phyloP scores from a whole-genome alignment of 257 asterid genomes.

The Echium plantagineum region DNA sequence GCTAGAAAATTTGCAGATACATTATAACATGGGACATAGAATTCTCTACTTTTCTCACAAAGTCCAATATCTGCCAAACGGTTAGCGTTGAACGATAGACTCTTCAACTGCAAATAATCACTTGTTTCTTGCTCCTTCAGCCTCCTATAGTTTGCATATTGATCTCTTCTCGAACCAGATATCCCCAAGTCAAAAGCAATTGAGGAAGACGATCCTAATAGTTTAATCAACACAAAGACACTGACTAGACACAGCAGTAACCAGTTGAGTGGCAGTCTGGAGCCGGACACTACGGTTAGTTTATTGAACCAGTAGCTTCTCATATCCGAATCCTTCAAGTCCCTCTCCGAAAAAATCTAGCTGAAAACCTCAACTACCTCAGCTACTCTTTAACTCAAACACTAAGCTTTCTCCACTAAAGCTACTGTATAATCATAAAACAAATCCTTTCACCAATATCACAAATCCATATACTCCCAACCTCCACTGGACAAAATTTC shows the following conservation, averaged over 20 bases:
- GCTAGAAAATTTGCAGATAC: slow-evolving; percentile 65
- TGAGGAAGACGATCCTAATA: slow-evolving; percentile 60
- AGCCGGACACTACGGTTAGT: slow-evolving; percentile 42
- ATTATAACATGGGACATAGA: slow-evolving; percentile 87
- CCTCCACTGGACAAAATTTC: slow-evolving; percentile 17
- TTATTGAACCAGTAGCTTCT: slow-evolving; percentile 82
- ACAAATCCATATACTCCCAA: slow-evolving; percentile 31
- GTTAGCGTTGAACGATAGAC: slow-evolving; percentile 35
- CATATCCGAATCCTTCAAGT: slow-evolving; percentile 53
- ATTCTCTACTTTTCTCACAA: slow-evolving; percentile 85
- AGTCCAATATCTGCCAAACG: slow-evolving; percentile 48
- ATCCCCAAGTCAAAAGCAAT: slow-evolving; percentile 37
- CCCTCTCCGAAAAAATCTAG: slow-evolving; percentile 12
- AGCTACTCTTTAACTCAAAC: slow-evolving; percentile 34
- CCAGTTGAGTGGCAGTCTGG: slow-evolving; percentile 77
- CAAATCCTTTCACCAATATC: slow-evolving; percentile 26
- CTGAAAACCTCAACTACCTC: slow-evolving; percentile 7
- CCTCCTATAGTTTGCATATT: slow-evolving; percentile 53
- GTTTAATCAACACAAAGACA: slow-evolving; percentile 39
- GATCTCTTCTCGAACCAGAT: slow-evolving; percentile 36
- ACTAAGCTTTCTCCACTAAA: slow-evolving; percentile 23
- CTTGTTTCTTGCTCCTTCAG: slow-evolving; percentile 57
- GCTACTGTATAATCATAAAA: slow-evolving; percentile 32
- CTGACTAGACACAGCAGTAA: slow-evolving; percentile 57
- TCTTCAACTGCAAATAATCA: slow-evolving; percentile 66